These are phyloP conservation scores for Choanephora cucurbitarum DNA, from an alignment of 371 early-diverging fungal genomes.

Conservation along the genomic window DNA sequence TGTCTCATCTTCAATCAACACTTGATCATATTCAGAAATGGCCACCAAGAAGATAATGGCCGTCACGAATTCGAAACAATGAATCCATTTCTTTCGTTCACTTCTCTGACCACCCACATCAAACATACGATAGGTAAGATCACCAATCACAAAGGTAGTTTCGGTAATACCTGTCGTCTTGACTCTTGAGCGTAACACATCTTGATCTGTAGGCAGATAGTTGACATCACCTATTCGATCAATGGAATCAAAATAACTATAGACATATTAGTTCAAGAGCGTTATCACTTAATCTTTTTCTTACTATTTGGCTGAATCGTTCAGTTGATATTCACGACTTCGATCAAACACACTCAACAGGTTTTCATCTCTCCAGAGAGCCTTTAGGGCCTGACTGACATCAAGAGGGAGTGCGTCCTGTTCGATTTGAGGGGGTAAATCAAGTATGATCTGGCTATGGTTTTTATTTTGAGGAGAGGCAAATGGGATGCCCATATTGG, in stretches of 20 bases:
- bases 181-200: slow-evolving; percentile 78
- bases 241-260: slow-evolving; percentile 83
- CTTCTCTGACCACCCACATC: slow-evolving; percentile 94
- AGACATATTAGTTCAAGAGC: neutral
- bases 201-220: slow-evolving; percentile 89
- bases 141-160: slow-evolving; percentile 80
- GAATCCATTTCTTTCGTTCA: slow-evolving; percentile 94
- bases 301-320: slow-evolving; percentile 82
- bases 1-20: slow-evolving; percentile 90
- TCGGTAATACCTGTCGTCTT: slow-evolving; percentile 90
- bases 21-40: slow-evolving; percentile 92
- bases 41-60: slow-evolving; percentile 92
- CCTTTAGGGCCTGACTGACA: slow-evolving; percentile 65
- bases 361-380: slow-evolving; percentile 79
- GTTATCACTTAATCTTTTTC: slow-evolving; percentile 14
- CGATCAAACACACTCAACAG: slow-evolving; percentile 69
- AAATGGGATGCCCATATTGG: slow-evolving; percentile 66
- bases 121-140: slow-evolving; percentile 85
- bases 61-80: slow-evolving; percentile 93
- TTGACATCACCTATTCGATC: slow-evolving; percentile 74
- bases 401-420: slow-evolving; percentile 64
- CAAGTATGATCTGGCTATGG: slow-evolving; percentile 52
- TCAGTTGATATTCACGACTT: slow-evolving; percentile 83
- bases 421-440: slow-evolving; percentile 65
- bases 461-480: slow-evolving; percentile 54